Conservation (phyloP, 495 filamentous ascomycete species). For the Staphylotrichum longicolle region DNA sequence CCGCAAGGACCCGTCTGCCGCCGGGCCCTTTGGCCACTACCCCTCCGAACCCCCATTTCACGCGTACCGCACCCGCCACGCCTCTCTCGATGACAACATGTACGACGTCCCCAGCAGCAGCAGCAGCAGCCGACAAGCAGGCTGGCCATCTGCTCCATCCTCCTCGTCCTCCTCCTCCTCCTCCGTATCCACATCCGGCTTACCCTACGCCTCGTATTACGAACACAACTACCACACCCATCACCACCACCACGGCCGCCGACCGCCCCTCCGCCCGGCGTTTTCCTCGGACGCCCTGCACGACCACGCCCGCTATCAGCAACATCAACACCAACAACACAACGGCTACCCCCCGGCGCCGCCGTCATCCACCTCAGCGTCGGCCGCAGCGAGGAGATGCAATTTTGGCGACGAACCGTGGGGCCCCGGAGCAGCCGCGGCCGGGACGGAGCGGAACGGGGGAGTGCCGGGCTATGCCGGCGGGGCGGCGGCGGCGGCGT, state of each 20-base stretch:
- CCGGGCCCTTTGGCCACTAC: neutral
- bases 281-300: slow-evolving; percentile 18
- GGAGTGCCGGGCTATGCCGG: too few relatives aligned
- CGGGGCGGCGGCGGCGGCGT: too few relatives aligned
- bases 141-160: neutral
- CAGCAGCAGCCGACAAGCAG: neutral
- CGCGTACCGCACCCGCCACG: slow-evolving; percentile 19
- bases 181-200: too few relatives aligned
- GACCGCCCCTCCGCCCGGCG: slow-evolving; percentile 11
- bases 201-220: slow-evolving; percentile 1
- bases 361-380: too few relatives aligned
- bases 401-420: too few relatives aligned
- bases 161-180: neutral
- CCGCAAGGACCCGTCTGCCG: too few relatives aligned
- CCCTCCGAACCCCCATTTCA: neutral
- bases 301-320: slow-evolving; percentile 12
- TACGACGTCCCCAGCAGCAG: slow-evolving; percentile 2
- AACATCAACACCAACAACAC: neutral
- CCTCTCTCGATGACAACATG: slow-evolving; percentile 22
- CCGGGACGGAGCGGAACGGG: too few relatives aligned
- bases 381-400: too few relatives aligned
- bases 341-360: too few relatives aligned
- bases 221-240: neutral
- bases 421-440: too few relatives aligned
- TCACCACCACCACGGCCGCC: slow-evolving; percentile 1